Conservation (phyloP, 163 green algal genomes). For the Prototheca wickerhamii region DNA sequence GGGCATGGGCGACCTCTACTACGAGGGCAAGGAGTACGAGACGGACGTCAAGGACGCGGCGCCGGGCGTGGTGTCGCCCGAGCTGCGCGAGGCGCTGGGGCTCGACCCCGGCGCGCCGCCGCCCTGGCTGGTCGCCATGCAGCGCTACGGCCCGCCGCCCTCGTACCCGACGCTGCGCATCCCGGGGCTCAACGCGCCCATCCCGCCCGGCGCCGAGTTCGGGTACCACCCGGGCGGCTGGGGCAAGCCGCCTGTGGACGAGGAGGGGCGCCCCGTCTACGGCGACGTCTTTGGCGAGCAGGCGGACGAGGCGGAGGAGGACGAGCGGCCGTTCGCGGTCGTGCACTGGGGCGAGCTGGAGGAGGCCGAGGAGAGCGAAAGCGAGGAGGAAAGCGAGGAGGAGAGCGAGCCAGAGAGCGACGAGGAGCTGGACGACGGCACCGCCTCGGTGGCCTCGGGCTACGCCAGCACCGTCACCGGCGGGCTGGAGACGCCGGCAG, state of each 20-base stretch:
- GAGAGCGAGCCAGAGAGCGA: constrained; percentile 18
- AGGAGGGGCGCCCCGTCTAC: constrained; percentile 79
- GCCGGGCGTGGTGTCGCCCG: constrained; percentile 53
- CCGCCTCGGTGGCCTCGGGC: constrained; percentile 50
- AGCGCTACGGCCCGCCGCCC: constrained; percentile 94
- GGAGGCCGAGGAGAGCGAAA: constrained; percentile 47
- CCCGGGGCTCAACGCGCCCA: constrained; percentile 91
- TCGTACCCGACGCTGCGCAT: constrained; percentile 79
- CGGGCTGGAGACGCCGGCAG: constrained; percentile 72
- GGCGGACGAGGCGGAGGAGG: constrained; percentile 58
- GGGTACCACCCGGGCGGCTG: constrained; percentile 83
- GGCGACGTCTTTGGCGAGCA: constrained; percentile 90
- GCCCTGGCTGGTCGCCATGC: constrained; percentile 98
- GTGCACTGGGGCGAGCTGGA: constrained; percentile 59
- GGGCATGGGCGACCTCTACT: constrained; percentile 88
- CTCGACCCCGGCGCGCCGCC: constrained; percentile 68
- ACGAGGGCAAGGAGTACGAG: constrained; percentile 98
- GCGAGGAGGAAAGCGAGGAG: constrained; percentile 28
- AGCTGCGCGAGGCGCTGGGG: constrained; percentile 75
- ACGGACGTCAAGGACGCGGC: constrained; percentile 29
- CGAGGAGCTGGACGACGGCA: constrained; percentile 49
- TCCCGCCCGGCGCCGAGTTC: constrained; percentile 76
- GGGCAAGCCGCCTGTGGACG: constrained; percentile 96
- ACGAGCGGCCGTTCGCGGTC: constrained; percentile 33
- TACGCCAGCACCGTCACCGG: constrained; percentile 59